Evolutionary conservation across 2,329 filamentous ascomycete genomes (phyloP).

Genomic region (Coleophoma eucalyptorum): DNA sequence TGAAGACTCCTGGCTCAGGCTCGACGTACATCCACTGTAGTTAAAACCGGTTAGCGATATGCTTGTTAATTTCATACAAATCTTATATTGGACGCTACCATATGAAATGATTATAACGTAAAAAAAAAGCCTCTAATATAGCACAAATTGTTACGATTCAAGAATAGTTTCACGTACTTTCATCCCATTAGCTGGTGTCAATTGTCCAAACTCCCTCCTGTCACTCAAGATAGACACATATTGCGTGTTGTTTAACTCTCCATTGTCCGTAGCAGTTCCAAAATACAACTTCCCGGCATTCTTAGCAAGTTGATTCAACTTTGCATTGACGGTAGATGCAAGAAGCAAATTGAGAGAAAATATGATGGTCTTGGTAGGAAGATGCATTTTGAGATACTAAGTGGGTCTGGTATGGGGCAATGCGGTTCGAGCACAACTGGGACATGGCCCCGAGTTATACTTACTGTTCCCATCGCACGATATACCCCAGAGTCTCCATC

Average conservation of each 20-base stretch:
- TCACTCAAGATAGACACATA: constrained; percentile 54
- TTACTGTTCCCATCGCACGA: too few species aligned
- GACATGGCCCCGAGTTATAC: too few species aligned
- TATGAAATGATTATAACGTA: too few species aligned
- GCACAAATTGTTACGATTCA: background rate
- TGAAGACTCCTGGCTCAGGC: constrained; percentile 51
- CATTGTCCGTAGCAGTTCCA: constrained; percentile 55
- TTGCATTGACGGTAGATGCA: constrained; percentile 15
- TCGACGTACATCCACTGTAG: constrained; percentile 56
- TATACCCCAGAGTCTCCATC: too few species aligned
- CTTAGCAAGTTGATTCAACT: constrained; percentile 50
- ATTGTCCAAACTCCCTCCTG: constrained; percentile 56
- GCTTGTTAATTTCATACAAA: too few species aligned
- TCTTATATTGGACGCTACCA: too few species aligned
- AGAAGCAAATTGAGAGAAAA: background rate
- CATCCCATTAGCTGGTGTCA: constrained; percentile 61
- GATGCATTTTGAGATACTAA: background rate
- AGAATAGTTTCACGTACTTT: constrained; percentile 27
- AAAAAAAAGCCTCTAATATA: too few species aligned
- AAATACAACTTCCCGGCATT: constrained; percentile 52
- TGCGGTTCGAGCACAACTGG: too few species aligned
- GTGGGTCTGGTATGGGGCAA: too few species aligned
- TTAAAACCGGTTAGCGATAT: background rate
- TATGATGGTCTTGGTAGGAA: background rate
- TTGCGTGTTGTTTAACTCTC: constrained; percentile 44